Evolutionary conservation across 192 early-diverging fungal species (phyloP).

Genomic region (Phlyctochytrium arcticum): DNA sequence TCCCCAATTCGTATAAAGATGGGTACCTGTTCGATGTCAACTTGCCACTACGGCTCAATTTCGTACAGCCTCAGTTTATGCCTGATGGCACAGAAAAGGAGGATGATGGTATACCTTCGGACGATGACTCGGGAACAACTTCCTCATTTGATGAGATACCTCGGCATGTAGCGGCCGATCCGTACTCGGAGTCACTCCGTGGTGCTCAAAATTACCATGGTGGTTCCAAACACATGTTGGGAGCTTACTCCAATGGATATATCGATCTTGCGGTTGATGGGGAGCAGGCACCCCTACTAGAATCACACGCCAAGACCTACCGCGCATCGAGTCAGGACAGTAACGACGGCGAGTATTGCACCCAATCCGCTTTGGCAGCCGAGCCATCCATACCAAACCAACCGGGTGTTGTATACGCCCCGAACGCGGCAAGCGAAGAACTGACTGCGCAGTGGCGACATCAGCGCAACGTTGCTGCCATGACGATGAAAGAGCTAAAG

Average conservation of each 20-base stretch:
- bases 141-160: not conserved
- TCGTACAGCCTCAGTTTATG: constrained; percentile 1
- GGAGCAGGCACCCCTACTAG: no score
- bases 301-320: not conserved
- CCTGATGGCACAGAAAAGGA: not conserved
- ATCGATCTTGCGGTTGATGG: no score
- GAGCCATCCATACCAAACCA: not conserved
- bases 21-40: constrained; percentile 18
- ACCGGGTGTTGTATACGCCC: not conserved
- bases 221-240: not conserved
- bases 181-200: not conserved
- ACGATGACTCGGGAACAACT: not conserved
- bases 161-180: not conserved
- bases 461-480: constrained; percentile 25
- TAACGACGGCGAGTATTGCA: not conserved
- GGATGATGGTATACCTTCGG: not conserved
- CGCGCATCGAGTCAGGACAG: no score
- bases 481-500: constrained; percentile 37
- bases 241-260: no score
- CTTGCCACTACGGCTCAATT: constrained; percentile 17
- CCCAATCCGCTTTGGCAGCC: not conserved
- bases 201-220: no score
- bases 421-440: not conserved
- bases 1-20: constrained; percentile 3
- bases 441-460: constrained; percentile 28